Conservation (phyloP, 306 rosid species). For the Sphenostylis stenocarpa region DNA sequence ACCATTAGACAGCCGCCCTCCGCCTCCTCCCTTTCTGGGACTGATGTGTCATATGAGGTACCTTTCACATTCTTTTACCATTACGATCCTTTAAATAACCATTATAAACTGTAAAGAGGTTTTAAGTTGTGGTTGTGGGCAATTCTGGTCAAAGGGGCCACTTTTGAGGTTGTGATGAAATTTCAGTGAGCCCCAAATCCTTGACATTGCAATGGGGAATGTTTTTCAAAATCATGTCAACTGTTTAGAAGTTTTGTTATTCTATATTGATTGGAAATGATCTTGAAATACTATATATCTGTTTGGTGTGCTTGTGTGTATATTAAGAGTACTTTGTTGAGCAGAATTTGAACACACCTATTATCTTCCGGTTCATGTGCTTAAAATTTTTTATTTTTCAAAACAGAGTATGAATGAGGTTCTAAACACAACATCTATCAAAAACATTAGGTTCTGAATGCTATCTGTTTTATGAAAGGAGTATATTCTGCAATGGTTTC, state of each 20-base stretch:
- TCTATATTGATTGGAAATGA: background rate
- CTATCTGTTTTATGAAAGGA: no score
- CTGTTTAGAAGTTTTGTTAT: background rate
- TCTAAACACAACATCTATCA: background rate
- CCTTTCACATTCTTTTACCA: constrained; percentile 12
- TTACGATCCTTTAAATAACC: background rate
- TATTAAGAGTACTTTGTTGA: background rate
- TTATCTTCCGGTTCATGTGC: background rate
- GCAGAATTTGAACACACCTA: background rate
- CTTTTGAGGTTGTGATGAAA: background rate
- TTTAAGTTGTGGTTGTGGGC: background rate
- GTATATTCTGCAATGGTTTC: background rate
- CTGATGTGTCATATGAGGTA: constrained; percentile 67
- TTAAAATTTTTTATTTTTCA: background rate
- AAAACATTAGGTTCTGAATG: background rate
- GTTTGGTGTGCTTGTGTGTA: background rate
- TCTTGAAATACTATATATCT: constrained; percentile 3
- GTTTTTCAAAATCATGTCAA: background rate
- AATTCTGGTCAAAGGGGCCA: background rate
- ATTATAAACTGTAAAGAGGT: background rate
- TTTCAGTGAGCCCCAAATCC: background rate
- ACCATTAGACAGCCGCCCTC: constrained; percentile 46
- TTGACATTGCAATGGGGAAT: background rate
- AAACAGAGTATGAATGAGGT: background rate
- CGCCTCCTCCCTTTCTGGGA: constrained; percentile 27